Conservation (phyloP, 306 rosid genomes). For the Vachellia pachyceras region DNA sequence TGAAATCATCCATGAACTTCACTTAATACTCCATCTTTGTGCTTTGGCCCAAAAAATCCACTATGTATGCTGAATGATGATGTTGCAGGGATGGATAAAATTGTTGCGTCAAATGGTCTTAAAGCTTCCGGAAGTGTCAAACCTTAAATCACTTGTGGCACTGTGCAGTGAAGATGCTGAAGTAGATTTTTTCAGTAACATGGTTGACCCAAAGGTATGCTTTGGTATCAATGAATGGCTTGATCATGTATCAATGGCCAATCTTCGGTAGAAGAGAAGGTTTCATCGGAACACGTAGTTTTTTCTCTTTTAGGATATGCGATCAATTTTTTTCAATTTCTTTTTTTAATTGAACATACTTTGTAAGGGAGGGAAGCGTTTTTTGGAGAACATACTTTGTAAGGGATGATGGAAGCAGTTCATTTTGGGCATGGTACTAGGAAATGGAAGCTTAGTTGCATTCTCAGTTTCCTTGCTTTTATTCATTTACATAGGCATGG, state of each 20-base stretch:
- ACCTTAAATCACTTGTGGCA: slow-evolving; percentile 60
- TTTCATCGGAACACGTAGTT: no score
- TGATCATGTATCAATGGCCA: no score
- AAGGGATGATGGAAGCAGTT: no score
- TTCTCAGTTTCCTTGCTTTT: slow-evolving; percentile 15
- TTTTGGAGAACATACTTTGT: no score
- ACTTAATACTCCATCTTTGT: slow-evolving; percentile 32
- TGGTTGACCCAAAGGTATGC: slow-evolving; percentile 75
- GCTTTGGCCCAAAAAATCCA: not conserved
- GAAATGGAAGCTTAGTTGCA: not conserved
- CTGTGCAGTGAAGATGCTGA: slow-evolving; percentile 71
- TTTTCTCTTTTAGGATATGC: no score
- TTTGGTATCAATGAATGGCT: slow-evolving; percentile 8
- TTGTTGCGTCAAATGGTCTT: slow-evolving; percentile 80
- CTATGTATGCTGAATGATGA: slow-evolving; percentile 32
- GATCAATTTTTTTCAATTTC: no score
- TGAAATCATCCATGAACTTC: slow-evolving; percentile 12
- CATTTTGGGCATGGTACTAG: no score
- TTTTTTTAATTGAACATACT: no score
- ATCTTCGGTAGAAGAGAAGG: no score
- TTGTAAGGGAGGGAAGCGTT: no score
- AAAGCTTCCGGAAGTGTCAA: slow-evolving; percentile 73
- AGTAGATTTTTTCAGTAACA: slow-evolving; percentile 74
- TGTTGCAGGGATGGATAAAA: slow-evolving; percentile 85
- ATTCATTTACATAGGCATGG: not conserved